Evolutionary conservation across 495 filamentous ascomycete genomes (phyloP), one percentile per base, ranked within the genome.

Genomic region (Lasiosphaeria ovina): DNA sequence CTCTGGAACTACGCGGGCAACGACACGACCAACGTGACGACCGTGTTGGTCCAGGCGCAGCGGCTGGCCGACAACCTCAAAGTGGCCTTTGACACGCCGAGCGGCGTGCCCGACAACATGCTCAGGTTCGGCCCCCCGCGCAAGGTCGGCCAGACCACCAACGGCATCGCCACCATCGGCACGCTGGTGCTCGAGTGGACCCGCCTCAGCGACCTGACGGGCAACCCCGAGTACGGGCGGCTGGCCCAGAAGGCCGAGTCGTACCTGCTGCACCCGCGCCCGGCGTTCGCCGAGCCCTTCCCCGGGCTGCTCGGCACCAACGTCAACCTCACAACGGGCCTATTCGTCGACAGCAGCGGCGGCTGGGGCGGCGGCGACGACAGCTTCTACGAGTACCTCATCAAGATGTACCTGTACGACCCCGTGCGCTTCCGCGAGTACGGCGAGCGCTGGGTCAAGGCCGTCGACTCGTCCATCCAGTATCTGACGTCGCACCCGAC

Each of bases 381-480:
- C 73, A 89, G 85, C 32, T 94, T 87, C 76, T 96, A 96, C 72
- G 92, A 97, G 76, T 97, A 97, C 64, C 81, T 96, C 32, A 88
- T 97, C 71, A 97, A 97, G 79, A 93, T 94, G 90, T 95, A 87
- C 65, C 74, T 95, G 62, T 96, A 96, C 69, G 87, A 92, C 68
- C 80, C 87, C 10, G 57, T 72, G 38, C 82, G 85, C 8, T 95
- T 88, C 63, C 74, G 56, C 9, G 36, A 68, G 1, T 91, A 92
- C 74, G 81, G 77, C 59, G 86, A 91, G 62, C 83, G 87, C 58
- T 97, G 92, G 92, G 77, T 90, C 31, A 69, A 77, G 3, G 92
- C 92, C 6, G 90, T 87, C 24, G 87, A 95, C 60, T 92, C 88
- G 3, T 86, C 86, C 31, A 91, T 94, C 38, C 68, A 81, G 40